Base-by-base conservation (phyloP, 441 rosid genomes). In the Corymbia calophylla region DNA sequence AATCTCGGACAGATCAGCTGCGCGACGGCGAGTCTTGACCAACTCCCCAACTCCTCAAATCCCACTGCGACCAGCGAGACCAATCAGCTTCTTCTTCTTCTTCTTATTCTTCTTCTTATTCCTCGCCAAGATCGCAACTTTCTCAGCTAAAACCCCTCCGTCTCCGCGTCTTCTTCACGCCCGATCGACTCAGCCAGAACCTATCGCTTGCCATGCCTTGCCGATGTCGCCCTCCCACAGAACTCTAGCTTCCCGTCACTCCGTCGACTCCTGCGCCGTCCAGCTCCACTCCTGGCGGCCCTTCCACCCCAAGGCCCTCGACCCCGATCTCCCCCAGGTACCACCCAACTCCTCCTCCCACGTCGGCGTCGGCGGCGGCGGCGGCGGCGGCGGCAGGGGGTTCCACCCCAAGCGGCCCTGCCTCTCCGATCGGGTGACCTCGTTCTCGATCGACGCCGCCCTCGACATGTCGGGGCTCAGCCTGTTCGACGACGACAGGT, bases 351-450 rank as follows among this genome's bases (percentile, higher is more conserved):
- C 86, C 81, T 91, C 87, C 60, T 44, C 91, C 84, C 86, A 93
- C 70, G 64, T 93, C 60, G 80, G 93, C 18, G 91, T 66, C 73
- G 54, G 53, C 55, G 55, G 55, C 21, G 56, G 56, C 85, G 89
- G 89, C 44, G 49, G 49, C 11, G 66, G 66, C 80, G 58, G 93
- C 56, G 73, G 93, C 9, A 90, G 68, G 53, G 90, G 88, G 44
- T 89, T 93, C 82, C 91, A 89, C 90, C 87, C 95, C 85, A 98
- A 98, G 91, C 98, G 98, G 27, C 99, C 99, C 77, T 98, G 99
- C 90, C 98, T 96, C 94, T 95, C 99, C 92, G 97, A 97, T 91
- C 98, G 99, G 86, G 92, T 97, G 88, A 98, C 90, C 27, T 58
- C 89, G n/a, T 53, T 98, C 54, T 95, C 99, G n/a, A 94, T 97